Percentiles rank a stretch among this genome's conserved stretches.
phyloP scores from a whole-genome alignment of 1,139 yeast species.

The Blastobotrys malaysiensis region DNA sequence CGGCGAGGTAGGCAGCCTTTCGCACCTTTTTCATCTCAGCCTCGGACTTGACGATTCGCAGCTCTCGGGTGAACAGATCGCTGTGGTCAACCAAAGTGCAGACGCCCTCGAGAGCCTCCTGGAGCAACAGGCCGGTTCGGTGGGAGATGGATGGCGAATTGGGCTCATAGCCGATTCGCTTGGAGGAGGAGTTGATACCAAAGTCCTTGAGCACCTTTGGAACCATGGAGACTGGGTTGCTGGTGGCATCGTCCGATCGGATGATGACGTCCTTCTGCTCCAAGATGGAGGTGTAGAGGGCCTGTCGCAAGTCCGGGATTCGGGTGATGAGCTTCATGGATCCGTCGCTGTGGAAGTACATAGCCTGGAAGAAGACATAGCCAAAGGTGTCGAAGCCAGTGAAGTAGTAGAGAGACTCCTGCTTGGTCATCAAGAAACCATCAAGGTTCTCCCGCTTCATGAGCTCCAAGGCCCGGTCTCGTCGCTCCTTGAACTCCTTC shows the following conservation, averaged over 20 bases:
- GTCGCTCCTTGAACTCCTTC: conserved; percentile 9
- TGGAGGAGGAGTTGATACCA: conserved; percentile 9
- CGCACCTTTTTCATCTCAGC: conserved; percentile 12
- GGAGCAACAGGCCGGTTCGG: conserved; percentile 8
- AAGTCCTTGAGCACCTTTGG: conserved; percentile 11
- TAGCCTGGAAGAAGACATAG: conserved; percentile 13
- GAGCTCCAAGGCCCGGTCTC: conserved; percentile 9
- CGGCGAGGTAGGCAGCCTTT: conserved; percentile 14
- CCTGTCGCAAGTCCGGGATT: conserved; percentile 12
- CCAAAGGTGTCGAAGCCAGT: conserved; percentile 13
- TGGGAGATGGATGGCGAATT: conserved; percentile 10
- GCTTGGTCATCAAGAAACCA: conserved; percentile 13
- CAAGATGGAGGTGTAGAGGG: conserved; percentile 11
- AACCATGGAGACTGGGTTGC: conserved; percentile 12
- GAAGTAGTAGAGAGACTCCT: conserved; percentile 10
- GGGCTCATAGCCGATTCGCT: conserved; percentile 12
- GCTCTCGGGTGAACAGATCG: conserved; percentile 11
- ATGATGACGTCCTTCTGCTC: conserved; percentile 12
- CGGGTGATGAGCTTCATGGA: conserved; percentile 12
- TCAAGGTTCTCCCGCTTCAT: conserved; percentile 12
- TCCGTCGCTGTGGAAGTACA: conserved; percentile 13
- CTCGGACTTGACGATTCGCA: conserved; percentile 12
- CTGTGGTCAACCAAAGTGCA: conserved; percentile 12
- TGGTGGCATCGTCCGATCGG: conserved; percentile 12
- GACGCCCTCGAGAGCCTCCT: conserved; percentile 9